Base-by-base conservation (phyloP, 306 rosid genomes). In the Bauhinia variegata region DNA sequence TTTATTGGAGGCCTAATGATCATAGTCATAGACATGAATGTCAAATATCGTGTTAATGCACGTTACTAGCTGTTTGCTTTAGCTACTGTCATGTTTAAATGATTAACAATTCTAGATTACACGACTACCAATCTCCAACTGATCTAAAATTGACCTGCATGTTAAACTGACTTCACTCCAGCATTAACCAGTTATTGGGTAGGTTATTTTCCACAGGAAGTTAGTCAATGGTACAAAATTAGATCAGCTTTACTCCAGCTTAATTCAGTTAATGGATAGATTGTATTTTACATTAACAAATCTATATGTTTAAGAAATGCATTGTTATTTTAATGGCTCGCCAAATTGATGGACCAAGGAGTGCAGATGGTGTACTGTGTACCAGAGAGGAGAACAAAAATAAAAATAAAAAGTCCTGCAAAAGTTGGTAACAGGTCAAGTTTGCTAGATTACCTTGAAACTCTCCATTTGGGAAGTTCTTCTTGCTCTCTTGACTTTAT, bases 381-480 rank as follows among this genome's bases (percentile, higher is more conserved):
- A 64, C 42, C 14, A 10, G 33, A 0, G 11, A 18, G 34, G 28
- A 2, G 28, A 2, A 23, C n/a, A 36, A 18, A 14, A 38, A 38
- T 2, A 10, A 28, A 38, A 41, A 6, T 36, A 36, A 34, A 34
- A 34, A n/a, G 28, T 23, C 2, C 28, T 23, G 28, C 28, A 23
- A 23, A 23, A 23, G 28, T 23, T 23, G 28, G 2, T 23, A 23
- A 23, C 28, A 1, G 28, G 50, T 42, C 9, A 7, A 46, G 11
- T 71, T 73, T 51, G 56, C 23, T 74, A 55, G 28, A 70, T 74
- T 85, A 95, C 99, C 99, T 82, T 95, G 86, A 95, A 95, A 83
- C 96, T 90, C 15, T 95, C 97, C 81, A 90, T 80, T 75, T 86
- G 77, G n/a, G 95, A 83, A 73, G 82, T 83, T 82, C 92, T 85